Base-by-base conservation (phyloP, 176 grass and related monocot species). In the Bothriochloa decipiens region DNA sequence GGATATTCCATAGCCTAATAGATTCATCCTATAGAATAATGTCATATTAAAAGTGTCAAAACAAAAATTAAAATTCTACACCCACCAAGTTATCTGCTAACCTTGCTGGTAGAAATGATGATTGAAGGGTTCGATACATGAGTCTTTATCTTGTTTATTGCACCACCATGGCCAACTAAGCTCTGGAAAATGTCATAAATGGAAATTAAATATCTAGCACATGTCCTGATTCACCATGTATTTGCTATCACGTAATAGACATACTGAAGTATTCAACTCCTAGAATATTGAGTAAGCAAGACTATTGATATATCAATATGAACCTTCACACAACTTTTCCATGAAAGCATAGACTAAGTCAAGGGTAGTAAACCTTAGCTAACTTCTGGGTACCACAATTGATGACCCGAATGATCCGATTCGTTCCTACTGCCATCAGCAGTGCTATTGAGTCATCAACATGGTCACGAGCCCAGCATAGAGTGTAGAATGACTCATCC, bases 401-500 rank as follows among this genome's bases (percentile, higher is more conserved):
- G 76, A 98, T 98, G 86, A 95, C 73, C 8, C 92, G 91, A 65
- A 98, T 98, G 73, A 92, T 81, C 20, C 83, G 85, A 66, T 78
- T 93, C 62, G 64, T 90, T 90, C 95, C 92, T 45, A 87, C 95
- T 45, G 91, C 95, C 23, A 98, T 92, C 84, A 98, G 88, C 65
- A 95, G 75, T 28, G 95, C n/a, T n/a, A n/a, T 92, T 53, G 91
- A 80, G 7, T 85, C 73, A 78, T 91, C 87, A 79, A 90, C 78
- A 52, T 80, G 32, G 32, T 98, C 89, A 17, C 0, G 11, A 1
- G 92, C 87, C 95, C 95, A 98, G 90, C 92, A 93, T 77, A 98
- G 66, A 45, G 96, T 98, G 80, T 95, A 98, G 91, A 93, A 98
- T 46, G 96, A 98, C 74, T 95, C 93, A 67, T 90, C 80, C 80